A percentile compares a stretch with the other conserved stretches of the same genome.
These are phyloP conservation scores for Hysterium pulicare DNA, from an alignment of 2,329 filamentous ascomycete genomes.

Conservation along the genomic window DNA sequence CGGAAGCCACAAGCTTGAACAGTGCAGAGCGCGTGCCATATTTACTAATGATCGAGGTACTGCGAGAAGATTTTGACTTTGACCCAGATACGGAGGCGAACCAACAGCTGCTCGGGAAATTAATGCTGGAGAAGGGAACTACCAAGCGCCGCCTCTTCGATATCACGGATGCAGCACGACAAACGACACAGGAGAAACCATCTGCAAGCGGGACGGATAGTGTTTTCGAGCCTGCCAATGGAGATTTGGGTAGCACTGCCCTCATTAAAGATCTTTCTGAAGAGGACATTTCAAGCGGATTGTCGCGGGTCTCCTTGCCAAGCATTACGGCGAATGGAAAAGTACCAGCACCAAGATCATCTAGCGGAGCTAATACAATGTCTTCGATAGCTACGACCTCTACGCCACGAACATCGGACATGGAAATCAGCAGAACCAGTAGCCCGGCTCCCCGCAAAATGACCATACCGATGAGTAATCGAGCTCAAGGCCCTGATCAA, in stretches of 20 bases:
- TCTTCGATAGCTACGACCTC: conserved; percentile 59
- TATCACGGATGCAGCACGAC: conserved; percentile 59
- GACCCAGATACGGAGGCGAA: conserved; percentile 73
- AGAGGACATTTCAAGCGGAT: conserved; percentile 31
- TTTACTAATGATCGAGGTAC: conserved; percentile 77
- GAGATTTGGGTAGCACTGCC: conserved; percentile 72
- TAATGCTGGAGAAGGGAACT: conserved; percentile 64
- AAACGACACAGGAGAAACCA: conserved; percentile 43
- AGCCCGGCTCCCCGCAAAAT: conserved; percentile 63
- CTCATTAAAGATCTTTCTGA: conserved; percentile 59
- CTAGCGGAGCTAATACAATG: conserved; percentile 60
- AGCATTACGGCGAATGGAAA: conserved; percentile 20
- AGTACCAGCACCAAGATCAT: conserved; percentile 50
- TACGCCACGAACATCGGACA: conserved; percentile 68
- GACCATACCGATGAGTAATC: conserved; percentile 55
- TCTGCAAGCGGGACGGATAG: conserved; percentile 57
- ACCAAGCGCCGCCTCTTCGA: conserved; percentile 51
- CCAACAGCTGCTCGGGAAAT: conserved; percentile 59
- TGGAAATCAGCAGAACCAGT: conserved; percentile 63
- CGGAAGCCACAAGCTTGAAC: conserved; percentile 79
- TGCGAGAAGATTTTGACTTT: conserved; percentile 79
- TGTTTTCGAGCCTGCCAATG: conserved; percentile 77
- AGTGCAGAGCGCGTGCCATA: conserved; percentile 85
- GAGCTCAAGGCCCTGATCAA: conserved; percentile 59
- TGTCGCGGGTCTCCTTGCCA: conserved; percentile 29